These are phyloP conservation scores for Phalaenopsis hybrid DNA, from an alignment of 116 monocot genomes.

Conservation along the genomic window DNA sequence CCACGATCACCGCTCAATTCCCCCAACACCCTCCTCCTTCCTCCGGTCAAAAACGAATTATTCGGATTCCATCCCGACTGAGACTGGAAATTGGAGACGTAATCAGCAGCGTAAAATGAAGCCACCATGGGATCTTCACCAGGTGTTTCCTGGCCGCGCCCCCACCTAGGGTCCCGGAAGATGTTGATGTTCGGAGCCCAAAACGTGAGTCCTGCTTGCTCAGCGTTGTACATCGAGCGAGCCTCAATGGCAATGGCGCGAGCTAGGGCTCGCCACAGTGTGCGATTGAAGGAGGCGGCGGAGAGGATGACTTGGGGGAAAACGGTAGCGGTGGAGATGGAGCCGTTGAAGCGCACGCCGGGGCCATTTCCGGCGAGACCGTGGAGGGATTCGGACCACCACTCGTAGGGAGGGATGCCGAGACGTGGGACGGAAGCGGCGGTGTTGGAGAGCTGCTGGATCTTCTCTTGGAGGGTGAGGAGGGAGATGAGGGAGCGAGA, in stretches of 20 bases:
- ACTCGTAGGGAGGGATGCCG: slow-evolving; percentile 64
- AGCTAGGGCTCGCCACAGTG: slow-evolving; percentile 68
- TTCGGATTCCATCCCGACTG: slow-evolving; percentile 4
- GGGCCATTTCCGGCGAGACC: slow-evolving; percentile 79
- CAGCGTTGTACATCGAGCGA: slow-evolving; percentile 70
- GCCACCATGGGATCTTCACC: slow-evolving; percentile 78
- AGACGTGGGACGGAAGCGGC: slow-evolving; percentile 73
- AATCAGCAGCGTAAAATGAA: slow-evolving; percentile 48
- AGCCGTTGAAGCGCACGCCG: slow-evolving; percentile 50
- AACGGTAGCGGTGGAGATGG: slow-evolving; percentile 52
- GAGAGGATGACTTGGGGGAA: slow-evolving; percentile 85
- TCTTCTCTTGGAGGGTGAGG: slow-evolving; percentile 65
- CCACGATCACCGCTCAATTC: not conserved
- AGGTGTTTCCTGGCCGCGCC: slow-evolving; percentile 89
- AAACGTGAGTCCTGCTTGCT: slow-evolving; percentile 84
- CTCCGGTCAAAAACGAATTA: not conserved
- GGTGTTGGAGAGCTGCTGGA: slow-evolving; percentile 63
- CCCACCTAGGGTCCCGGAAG: slow-evolving; percentile 95
- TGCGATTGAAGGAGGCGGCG: slow-evolving; percentile 77
- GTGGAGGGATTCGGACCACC: slow-evolving; percentile 99
- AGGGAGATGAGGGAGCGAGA: slow-evolving; percentile 58
- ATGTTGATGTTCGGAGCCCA: slow-evolving; percentile 96
- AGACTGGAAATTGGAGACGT: slow-evolving; percentile 65
- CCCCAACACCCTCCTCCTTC: not conserved
- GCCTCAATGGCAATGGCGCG: slow-evolving; percentile 70